Evolutionary conservation across 164 flowering plant genomes (phyloP).

Genomic region (Piper betle): DNA sequence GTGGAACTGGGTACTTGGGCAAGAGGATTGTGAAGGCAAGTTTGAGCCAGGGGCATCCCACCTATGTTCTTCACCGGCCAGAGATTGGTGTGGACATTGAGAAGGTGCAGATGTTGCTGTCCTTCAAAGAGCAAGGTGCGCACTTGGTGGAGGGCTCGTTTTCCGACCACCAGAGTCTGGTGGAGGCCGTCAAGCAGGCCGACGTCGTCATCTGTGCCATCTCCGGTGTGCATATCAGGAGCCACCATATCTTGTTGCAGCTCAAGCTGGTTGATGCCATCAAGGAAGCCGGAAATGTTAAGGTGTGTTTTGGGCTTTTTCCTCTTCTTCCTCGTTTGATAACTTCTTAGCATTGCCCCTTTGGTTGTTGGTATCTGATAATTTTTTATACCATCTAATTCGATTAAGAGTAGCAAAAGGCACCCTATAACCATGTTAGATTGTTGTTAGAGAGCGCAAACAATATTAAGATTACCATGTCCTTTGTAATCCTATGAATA

Average conservation of each 20-base stretch:
- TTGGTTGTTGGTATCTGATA: too few relatives aligned
- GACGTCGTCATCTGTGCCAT: constrained; percentile 58
- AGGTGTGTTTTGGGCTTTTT: constrained; percentile 20
- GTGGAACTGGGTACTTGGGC: constrained; percentile 64
- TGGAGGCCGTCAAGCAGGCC: constrained; percentile 48
- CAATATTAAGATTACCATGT: too few relatives aligned
- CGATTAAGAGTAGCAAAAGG: too few relatives aligned
- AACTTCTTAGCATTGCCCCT: background rate
- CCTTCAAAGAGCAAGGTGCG: constrained; percentile 48
- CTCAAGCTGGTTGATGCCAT: constrained; percentile 67
- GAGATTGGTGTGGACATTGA: constrained; percentile 45
- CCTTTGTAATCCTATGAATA: too few relatives aligned
- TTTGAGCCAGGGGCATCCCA: constrained; percentile 34
- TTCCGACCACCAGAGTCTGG: constrained; percentile 43
- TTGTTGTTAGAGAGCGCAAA: too few relatives aligned
- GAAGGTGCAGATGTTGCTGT: constrained; percentile 35
- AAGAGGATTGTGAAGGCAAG: constrained; percentile 57
- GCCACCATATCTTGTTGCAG: constrained; percentile 47
- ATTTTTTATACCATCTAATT: too few relatives aligned
- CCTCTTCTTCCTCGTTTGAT: background rate
- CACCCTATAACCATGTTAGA: too few relatives aligned
- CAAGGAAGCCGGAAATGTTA: constrained; percentile 60
- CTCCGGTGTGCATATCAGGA: constrained; percentile 52
- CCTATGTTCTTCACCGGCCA: constrained; percentile 37
- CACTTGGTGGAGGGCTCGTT: constrained; percentile 37